A percentile compares a stretch with the other conserved stretches of the same genome.
Evolutionary conservation across 495 filamentous ascomycete genomes (phyloP).

Genomic region (Aspergillus nanangensis): DNA sequence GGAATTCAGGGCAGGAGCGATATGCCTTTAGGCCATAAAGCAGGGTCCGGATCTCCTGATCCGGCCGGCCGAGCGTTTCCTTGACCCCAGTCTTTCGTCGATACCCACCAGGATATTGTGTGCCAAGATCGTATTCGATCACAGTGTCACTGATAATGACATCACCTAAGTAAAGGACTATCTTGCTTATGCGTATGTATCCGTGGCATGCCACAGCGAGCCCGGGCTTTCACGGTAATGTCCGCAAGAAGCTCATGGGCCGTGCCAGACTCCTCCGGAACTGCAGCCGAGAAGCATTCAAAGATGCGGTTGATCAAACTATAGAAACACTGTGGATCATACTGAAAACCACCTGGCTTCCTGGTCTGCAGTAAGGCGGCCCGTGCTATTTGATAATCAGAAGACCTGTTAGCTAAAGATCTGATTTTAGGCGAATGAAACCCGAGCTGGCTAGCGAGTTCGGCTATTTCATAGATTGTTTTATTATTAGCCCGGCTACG

Average conservation of each 20-base stretch:
- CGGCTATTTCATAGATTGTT: slow-evolving; percentile 23
- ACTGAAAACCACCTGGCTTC: slow-evolving; percentile 24
- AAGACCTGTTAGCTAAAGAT: slow-evolving; percentile 15
- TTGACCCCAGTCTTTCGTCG: slow-evolving; percentile 17
- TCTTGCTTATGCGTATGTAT: slow-evolving; percentile 16
- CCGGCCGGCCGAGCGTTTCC: slow-evolving; percentile 21
- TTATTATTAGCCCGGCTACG: slow-evolving; percentile 19
- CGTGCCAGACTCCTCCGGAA: slow-evolving; percentile 8
- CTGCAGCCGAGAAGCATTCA: slow-evolving; percentile 13
- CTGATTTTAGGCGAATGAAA: slow-evolving; percentile 22
- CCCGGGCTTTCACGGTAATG: slow-evolving; percentile 8
- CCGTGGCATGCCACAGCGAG: slow-evolving; percentile 15
- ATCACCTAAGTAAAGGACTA: slow-evolving; percentile 27
- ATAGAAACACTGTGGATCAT: slow-evolving; percentile 16
- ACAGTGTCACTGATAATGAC: slow-evolving; percentile 36
- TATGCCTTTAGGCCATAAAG: slow-evolving; percentile 15
- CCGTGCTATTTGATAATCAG: slow-evolving; percentile 27
- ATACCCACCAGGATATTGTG: slow-evolving; percentile 20
- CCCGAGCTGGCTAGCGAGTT: slow-evolving; percentile 20
- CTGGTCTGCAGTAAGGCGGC: slow-evolving; percentile 24
- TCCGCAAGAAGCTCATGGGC: slow-evolving; percentile 5
- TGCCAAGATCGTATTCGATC: slow-evolving; percentile 35
- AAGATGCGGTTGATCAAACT: slow-evolving; percentile 17
- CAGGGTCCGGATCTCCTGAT: slow-evolving; percentile 23
- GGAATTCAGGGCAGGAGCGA: slow-evolving; percentile 6